phyloP scores from a whole-genome alignment of 2,329 filamentous ascomycete species.

The Beauveria brongniartii region DNA sequence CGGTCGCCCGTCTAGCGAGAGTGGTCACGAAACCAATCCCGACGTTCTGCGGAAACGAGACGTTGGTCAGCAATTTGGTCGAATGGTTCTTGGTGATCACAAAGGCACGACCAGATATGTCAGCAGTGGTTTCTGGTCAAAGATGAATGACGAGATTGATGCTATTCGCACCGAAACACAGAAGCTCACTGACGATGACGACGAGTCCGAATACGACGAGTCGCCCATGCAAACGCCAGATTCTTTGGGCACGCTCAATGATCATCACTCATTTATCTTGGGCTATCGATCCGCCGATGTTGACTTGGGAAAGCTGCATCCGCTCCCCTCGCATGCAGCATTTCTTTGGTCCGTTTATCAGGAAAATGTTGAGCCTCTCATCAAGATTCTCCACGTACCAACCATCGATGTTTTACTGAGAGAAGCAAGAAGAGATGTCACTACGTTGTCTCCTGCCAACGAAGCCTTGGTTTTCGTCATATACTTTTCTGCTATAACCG shows the following conservation, averaged over 20 bases:
- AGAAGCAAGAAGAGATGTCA: slow-evolving; percentile 50
- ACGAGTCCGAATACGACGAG: slow-evolving; percentile 54
- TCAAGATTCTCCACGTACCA: slow-evolving; percentile 65
- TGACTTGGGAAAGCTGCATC: slow-evolving; percentile 57
- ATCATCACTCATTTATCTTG: slow-evolving; percentile 65
- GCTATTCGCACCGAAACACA: slow-evolving; percentile 42
- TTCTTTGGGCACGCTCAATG: slow-evolving; percentile 25
- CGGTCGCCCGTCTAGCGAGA: not conserved
- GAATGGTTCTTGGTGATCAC: slow-evolving; percentile 61
- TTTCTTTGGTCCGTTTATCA: slow-evolving; percentile 64
- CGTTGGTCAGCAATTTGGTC: slow-evolving; percentile 47
- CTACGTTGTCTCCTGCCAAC: slow-evolving; percentile 45
- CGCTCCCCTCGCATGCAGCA: slow-evolving; percentile 54
- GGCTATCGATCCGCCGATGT: slow-evolving; percentile 65
- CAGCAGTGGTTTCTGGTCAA: slow-evolving; percentile 70
- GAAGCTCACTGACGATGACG: slow-evolving; percentile 33
- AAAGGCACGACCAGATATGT: slow-evolving; percentile 64
- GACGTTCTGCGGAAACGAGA: slow-evolving; percentile 22
- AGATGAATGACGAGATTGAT: slow-evolving; percentile 58
- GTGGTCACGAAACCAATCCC: slow-evolving; percentile 15
- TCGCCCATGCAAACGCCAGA: slow-evolving; percentile 37
- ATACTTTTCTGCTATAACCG: slow-evolving; percentile 50
- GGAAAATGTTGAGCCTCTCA: slow-evolving; percentile 65
- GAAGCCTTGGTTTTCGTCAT: slow-evolving; percentile 59
- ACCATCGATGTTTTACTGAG: slow-evolving; percentile 55